Conservation (phyloP, 1,139 yeast genomes). For the Pichia cactophila region DNA sequence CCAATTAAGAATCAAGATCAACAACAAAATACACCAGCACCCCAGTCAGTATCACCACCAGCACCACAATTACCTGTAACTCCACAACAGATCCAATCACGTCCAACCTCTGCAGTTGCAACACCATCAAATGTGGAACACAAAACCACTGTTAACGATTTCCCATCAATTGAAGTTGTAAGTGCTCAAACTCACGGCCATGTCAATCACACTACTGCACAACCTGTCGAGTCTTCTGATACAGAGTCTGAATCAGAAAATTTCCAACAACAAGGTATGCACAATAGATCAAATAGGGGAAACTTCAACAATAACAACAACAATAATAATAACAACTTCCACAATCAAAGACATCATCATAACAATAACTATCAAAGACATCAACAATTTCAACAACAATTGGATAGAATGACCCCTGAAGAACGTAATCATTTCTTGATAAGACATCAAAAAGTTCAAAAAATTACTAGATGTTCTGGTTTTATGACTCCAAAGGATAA, state of each 20-base stretch:
- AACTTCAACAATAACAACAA: slow-evolving; percentile 10
- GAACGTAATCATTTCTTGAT: slow-evolving; percentile 49
- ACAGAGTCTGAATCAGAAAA: neutral
- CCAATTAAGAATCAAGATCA: slow-evolving; percentile 1
- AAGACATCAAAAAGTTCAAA: slow-evolving; percentile 73
- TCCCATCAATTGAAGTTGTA: slow-evolving; percentile 16
- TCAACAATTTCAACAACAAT: slow-evolving; percentile 25
- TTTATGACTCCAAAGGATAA: slow-evolving; percentile 96
- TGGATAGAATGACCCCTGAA: slow-evolving; percentile 38
- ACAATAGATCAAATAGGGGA: slow-evolving; percentile 11
- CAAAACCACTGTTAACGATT: slow-evolving; percentile 9
- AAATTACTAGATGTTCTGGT: slow-evolving; percentile 79
- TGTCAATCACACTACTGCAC: slow-evolving; percentile 14
- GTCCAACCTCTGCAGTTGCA: neutral
- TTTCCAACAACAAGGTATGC: slow-evolving; percentile 3
- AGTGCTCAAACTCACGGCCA: slow-evolving; percentile 13
- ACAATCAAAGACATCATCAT: slow-evolving; percentile 15
- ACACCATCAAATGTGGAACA: neutral
- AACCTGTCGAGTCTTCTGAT: neutral
- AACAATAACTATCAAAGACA: slow-evolving; percentile 19
- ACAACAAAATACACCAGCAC: slow-evolving; percentile 1
- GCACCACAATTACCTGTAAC: neutral
- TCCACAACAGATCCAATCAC: slow-evolving; percentile 3
- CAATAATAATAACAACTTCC: slow-evolving; percentile 17
- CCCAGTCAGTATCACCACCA: slow-evolving; percentile 3